These are phyloP conservation scores for Eucalyptus virginea DNA, from an alignment of 345 rosid genomes.

Conservation along the genomic window DNA sequence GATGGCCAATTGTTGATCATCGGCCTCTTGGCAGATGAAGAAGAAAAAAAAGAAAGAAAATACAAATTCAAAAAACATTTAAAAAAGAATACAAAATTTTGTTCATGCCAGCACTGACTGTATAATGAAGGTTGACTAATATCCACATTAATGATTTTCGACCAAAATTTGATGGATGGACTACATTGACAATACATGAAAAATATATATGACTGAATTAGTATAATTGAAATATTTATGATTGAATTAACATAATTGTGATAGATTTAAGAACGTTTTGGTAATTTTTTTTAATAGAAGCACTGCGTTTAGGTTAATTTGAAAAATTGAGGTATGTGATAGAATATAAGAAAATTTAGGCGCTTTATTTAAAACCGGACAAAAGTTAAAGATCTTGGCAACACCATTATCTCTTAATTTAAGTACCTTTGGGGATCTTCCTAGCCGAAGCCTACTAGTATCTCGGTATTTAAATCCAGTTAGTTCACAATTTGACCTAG, in stretches of 20 bases:
- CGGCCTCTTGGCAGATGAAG: fast-evolving
- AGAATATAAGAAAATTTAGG: not conserved
- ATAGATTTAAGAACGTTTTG: too few relatives aligned
- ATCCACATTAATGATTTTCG: fast-evolving
- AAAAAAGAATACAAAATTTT: fast-evolving
- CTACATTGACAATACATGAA: too few relatives aligned
- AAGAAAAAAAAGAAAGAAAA: too few relatives aligned
- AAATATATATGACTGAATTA: fast-evolving
- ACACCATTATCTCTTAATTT: not conserved
- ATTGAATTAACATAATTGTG: too few relatives aligned
- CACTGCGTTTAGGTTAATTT: not conserved
- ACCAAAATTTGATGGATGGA: too few relatives aligned
- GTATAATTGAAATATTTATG: too few relatives aligned
- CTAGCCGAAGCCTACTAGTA: not conserved
- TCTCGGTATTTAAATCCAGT: not conserved
- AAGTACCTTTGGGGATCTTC: not conserved
- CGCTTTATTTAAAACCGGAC: not conserved
- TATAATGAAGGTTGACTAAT: too few relatives aligned
- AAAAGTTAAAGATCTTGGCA: not conserved
- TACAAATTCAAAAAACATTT: too few relatives aligned
- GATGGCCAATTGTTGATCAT: fast-evolving
- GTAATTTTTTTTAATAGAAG: not conserved
- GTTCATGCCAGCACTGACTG: fast-evolving
- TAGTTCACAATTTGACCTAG: not conserved
- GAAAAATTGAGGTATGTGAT: not conserved